Evolutionary conservation across 2,329 filamentous ascomycete species (phyloP).

Genomic region (Fusarium albidum): DNA sequence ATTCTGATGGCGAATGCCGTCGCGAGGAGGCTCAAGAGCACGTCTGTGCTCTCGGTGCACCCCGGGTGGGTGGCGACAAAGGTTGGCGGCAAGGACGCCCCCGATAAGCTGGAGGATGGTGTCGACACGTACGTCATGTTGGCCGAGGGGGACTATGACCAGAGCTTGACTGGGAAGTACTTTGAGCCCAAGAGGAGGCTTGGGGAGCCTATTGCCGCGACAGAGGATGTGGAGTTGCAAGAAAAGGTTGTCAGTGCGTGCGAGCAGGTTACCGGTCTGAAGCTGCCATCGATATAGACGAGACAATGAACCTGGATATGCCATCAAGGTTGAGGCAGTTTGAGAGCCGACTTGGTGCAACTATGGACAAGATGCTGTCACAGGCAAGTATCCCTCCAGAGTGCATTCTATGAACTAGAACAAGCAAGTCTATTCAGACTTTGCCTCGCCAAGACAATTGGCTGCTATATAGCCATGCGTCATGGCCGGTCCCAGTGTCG

Average conservation of each 20-base stretch:
- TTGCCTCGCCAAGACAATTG: background rate
- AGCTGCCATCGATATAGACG: slow-evolving; percentile 9
- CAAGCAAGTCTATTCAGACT: background rate
- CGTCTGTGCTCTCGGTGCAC: slow-evolving; percentile 30
- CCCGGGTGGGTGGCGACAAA: slow-evolving; percentile 37
- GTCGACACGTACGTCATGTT: slow-evolving; percentile 33
- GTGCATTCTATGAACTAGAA: too few species aligned
- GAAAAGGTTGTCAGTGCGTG: slow-evolving; percentile 27
- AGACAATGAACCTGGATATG: background rate
- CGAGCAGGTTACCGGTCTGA: slow-evolving; percentile 23
- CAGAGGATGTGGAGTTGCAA: slow-evolving; percentile 22
- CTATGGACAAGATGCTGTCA: too few species aligned
- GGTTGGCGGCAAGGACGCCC: slow-evolving; percentile 17
- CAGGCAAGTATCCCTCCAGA: too few species aligned
- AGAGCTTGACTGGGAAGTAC: slow-evolving; percentile 24
- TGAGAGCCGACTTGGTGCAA: too few species aligned
- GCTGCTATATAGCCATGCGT: slow-evolving; percentile 1
- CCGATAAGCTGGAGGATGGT: slow-evolving; percentile 32
- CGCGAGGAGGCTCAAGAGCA: slow-evolving; percentile 25
- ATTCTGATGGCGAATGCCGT: slow-evolving; percentile 33
- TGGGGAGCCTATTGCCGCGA: slow-evolving; percentile 16
- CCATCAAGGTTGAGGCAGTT: too few species aligned
- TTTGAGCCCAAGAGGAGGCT: slow-evolving; percentile 31
- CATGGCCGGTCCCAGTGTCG: slow-evolving; percentile 11
- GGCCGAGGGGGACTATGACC: slow-evolving; percentile 32